phyloP scores from a whole-genome alignment of 2,329 filamentous ascomycete genomes.

The Thielaviopsis cerberus region DNA sequence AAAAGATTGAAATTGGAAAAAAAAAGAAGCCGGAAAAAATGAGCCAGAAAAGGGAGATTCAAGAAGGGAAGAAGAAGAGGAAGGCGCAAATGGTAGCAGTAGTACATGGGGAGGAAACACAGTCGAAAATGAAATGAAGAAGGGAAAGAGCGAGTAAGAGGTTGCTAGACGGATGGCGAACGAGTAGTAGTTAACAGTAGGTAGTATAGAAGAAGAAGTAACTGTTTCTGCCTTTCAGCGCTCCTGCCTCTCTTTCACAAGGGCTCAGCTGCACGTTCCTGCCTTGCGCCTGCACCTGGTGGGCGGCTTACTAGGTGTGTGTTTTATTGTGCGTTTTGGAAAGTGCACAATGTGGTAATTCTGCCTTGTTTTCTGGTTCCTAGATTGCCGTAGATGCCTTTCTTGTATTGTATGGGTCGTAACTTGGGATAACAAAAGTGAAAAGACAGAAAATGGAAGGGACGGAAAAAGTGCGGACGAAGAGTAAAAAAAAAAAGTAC shows the following conservation, averaged over 20 bases:
- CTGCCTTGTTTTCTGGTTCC: neutral
- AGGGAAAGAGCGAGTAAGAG: neutral
- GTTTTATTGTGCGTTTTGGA: neutral
- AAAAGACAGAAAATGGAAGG: neutral
- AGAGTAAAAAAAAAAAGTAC: slow-evolving; percentile 7
- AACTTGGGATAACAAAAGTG: neutral
- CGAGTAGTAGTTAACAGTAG: no score
- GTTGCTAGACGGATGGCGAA: neutral
- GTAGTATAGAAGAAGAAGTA: no score
- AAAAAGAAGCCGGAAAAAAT: neutral
- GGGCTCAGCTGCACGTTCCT: neutral
- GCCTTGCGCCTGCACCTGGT: neutral
- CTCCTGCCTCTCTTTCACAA: neutral
- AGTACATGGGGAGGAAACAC: neutral
- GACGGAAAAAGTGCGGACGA: neutral
- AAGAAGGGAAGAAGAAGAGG: neutral
- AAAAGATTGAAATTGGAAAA: neutral
- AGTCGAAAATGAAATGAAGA: neutral
- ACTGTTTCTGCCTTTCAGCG: no score
- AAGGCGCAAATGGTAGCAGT: neutral
- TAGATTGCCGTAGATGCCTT: neutral
- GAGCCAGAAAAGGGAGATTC: neutral
- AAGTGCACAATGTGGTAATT: neutral
- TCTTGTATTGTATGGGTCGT: neutral
- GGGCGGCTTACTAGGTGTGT: neutral